Base-by-base conservation (phyloP, 164 flowering plant genomes). In the Tetracentron sinense region DNA sequence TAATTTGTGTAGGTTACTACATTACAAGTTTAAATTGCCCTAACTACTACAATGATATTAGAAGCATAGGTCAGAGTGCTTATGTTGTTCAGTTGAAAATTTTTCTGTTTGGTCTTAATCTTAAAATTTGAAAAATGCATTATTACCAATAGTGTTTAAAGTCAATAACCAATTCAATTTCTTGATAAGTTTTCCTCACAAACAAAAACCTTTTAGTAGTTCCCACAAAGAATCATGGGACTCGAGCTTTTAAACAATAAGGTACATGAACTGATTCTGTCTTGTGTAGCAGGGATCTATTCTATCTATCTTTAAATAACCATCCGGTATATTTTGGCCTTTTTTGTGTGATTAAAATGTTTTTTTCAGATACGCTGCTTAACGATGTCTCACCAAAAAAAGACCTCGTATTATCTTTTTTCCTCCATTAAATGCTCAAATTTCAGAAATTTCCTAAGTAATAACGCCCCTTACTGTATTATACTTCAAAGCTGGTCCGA, bases 281-380 rank as follows among this genome's bases (percentile, higher is more conserved):
- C 51, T 48, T 48, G 51, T 20, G 51, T 48, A 20, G 51, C 51
- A 48, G 23, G 51, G 10, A 48, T 19, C 51, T 49, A n/a, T 49
- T 20, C 21, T 25, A 2, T 21, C 53, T 49, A 49, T 22, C 25
- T 20, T 20, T 49, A 26, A 20, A 19, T 7, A 38, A 5, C 26
- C 25, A 21, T 20, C 12, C 15, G 11, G 47, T 8, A 17, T 15
- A n/a, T n/a, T n/a, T n/a, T n/a, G n/a, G n/a, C n/a, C n/a, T n/a
- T 49, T 49, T 8, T 49, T 49, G 53, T 2, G 25, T 14, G 11
- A 3, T 22, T 12, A 0, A n/a, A 21, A 1, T 7, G 12, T 20
- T 3, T 20, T 19, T 5, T 8, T 49, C 26, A 22, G 22, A 49
- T 7, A 49, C 6, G 26, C 53, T 47, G 11, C 25, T 22, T 10